A percentile compares a stretch with the other conserved stretches of the same genome.
Conservation (phyloP, 306 rosid genomes). For the Cyamopsis tetragonoloba region DNA sequence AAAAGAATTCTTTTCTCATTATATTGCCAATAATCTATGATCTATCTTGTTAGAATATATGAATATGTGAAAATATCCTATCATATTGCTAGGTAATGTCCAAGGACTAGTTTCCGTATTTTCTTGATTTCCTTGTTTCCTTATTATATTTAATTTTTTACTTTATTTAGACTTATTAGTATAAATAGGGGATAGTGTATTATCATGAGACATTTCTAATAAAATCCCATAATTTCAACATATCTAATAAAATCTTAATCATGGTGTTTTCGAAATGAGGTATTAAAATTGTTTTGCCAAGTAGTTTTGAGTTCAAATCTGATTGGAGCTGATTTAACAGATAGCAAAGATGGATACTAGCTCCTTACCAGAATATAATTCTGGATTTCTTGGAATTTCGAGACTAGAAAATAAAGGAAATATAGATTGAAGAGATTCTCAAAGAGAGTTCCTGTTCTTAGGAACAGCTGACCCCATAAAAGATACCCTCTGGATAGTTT, state of each 20-base stretch:
- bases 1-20: neutral
- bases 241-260: neutral
- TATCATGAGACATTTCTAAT: too few species aligned
- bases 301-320: neutral
- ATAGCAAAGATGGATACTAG: neutral
- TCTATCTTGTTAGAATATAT: too few species aligned
- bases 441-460: neutral
- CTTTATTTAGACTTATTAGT: too few species aligned
- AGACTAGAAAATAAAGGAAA: neutral
- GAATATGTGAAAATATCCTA: too few species aligned
- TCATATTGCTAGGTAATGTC: too few species aligned
- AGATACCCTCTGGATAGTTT: neutral
- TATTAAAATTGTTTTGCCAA: conserved; percentile 2
- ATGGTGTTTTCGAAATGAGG: neutral
- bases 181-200: too few species aligned
- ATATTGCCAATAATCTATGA: neutral
- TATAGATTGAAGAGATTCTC: neutral
- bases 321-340: neutral
- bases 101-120: too few species aligned
- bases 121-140: too few species aligned
- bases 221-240: too few species aligned
- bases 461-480: neutral
- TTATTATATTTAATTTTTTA: too few species aligned
- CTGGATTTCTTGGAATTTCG: neutral
- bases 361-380: neutral